A percentile compares a stretch with the other conserved stretches of the same genome.
These are phyloP conservation scores for Alectoria sarmentosa DNA, from an alignment of 495 filamentous ascomycete genomes.

Conservation along the genomic window DNA sequence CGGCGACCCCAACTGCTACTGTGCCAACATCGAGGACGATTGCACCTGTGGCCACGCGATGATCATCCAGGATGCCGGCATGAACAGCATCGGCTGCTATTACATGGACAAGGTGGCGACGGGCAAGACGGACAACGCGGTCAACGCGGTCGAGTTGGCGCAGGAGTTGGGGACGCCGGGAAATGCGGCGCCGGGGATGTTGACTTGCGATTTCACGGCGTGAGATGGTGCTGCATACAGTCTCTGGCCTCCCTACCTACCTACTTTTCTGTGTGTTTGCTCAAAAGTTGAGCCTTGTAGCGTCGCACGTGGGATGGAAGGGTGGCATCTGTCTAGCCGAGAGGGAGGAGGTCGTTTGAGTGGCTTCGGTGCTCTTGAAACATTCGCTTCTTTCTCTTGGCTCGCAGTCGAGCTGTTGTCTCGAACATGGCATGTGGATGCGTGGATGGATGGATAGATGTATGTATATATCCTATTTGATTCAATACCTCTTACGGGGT, in stretches of 20 bases:
- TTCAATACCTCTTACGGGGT: neutral
- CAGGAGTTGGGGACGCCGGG: neutral
- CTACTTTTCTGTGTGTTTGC: neutral
- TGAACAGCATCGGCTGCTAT: constrained; percentile 2
- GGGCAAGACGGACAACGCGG: neutral
- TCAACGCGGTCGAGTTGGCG: neutral
- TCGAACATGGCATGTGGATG: neutral
- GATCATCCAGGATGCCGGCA: neutral
- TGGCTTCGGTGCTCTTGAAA: neutral
- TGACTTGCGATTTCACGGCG: neutral
- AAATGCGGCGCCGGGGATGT: neutral
- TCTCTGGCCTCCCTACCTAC: no score
- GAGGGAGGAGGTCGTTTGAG: neutral
- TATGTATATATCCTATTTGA: neutral
- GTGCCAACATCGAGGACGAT: neutral
- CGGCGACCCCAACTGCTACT: neutral
- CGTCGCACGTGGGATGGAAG: neutral
- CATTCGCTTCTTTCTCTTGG: neutral
- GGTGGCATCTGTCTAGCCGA: neutral
- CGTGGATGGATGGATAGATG: neutral
- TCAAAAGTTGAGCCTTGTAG: neutral
- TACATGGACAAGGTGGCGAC: neutral
- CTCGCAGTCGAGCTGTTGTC: neutral
- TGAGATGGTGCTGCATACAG: no score
- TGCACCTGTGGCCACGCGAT: neutral